Base-by-base conservation (phyloP, 352 stramenopile genomes). In the Pythium coloratum region DNA sequence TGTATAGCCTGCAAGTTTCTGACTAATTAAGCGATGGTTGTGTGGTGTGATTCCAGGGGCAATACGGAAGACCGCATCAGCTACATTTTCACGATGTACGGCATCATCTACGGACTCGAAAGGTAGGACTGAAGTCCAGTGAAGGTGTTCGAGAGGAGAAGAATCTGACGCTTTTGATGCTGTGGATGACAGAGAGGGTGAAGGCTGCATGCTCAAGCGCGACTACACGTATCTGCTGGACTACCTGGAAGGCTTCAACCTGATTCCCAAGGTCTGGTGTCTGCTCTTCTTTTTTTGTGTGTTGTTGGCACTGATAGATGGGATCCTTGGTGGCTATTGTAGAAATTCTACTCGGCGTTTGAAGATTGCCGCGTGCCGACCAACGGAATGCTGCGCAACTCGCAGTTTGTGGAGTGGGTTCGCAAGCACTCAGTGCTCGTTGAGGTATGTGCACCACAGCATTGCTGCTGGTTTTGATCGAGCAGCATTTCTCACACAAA, bases 11-110 rank as follows among this genome's bases (percentile, higher is more conserved):
- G n/a, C n/a, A 6, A 38, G 20, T 24, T 53, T 18, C 28, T 46
- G 46, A 46, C n/a, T 7, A 47, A 46, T 36, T 42, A 47, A 40
- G 9, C 24, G 3, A 2, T 42, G 28, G 13, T 38, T 42, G 18
- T 9, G 24, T 53, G 40, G n/a, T 66, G 36, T 59, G 20, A 49
- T 24, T 70, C 16, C 64, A 95, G 87, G 72, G 87, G 87, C 55
- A 93, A 92, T 70, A 93, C 85, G 38, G 87, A 95, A 63, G 87
- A 95, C 70, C 82, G 86, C n/a, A 90, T 95, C 66, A 88, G 81
- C 71, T 95, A 93, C 69, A 80, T 95, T 26, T 95, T 95, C 62
- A 85, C 73, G 24, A 95, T 95, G 87, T 93, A 94, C 74, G 82
- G 77, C 55, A 91, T 90, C 61, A 84, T 87, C 32, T 85, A 91